These are phyloP conservation scores for Salix koriyanagi DNA, from an alignment of 345 rosid species.

Conservation along the genomic window DNA sequence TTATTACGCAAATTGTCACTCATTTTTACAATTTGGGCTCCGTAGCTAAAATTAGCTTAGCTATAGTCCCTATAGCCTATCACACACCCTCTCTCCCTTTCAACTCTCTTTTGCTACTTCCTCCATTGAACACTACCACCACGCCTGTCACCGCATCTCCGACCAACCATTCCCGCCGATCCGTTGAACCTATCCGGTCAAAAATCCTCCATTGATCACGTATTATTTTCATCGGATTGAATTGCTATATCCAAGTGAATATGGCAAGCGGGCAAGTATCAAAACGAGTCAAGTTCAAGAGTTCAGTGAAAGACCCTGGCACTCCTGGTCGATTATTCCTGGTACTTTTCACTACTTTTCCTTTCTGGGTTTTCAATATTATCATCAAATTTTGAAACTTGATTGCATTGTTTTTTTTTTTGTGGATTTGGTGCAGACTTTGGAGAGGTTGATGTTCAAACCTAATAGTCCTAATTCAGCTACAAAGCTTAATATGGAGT, in stretches of 20 bases:
- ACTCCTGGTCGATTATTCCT: slow-evolving; percentile 63
- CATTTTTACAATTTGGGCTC: background rate
- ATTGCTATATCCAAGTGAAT: background rate
- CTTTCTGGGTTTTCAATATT: background rate
- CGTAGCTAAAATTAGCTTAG: background rate
- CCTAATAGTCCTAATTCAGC: slow-evolving; percentile 67
- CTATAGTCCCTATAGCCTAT: background rate
- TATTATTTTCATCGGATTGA: background rate
- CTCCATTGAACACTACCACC: background rate
- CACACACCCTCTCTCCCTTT: background rate
- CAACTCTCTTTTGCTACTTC: background rate
- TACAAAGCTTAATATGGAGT: slow-evolving; percentile 59
- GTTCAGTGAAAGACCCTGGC: slow-evolving; percentile 74
- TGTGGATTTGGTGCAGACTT: slow-evolving; percentile 35
- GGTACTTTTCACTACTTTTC: slow-evolving; percentile 30
- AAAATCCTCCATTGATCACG: background rate
- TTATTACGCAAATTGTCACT: background rate
- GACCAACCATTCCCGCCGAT: background rate
- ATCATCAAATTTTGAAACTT: background rate
- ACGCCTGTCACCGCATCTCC: background rate
- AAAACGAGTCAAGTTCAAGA: slow-evolving; percentile 71
- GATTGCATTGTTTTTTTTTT: background rate
- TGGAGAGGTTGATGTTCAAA: slow-evolving; percentile 55
- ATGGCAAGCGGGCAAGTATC: slow-evolving; percentile 57
- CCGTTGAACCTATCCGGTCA: background rate